Base-by-base conservation (phyloP, 2,329 filamentous ascomycete species). In the Fusarium transvaalense region DNA sequence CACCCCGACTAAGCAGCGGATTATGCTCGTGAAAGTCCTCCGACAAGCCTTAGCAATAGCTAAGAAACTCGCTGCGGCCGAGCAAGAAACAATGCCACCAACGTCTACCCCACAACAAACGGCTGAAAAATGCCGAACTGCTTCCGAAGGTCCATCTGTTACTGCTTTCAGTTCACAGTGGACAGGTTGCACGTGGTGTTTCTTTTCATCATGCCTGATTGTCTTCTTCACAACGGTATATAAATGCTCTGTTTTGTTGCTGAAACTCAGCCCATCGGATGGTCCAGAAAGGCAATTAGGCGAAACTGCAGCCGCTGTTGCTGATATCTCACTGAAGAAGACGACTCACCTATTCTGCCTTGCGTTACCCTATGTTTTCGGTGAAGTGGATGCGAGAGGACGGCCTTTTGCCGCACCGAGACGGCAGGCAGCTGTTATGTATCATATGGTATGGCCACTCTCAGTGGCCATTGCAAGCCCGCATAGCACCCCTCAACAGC, bases 361-460 rank as follows among this genome's bases (percentile, higher is more conserved):
- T 4, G 47, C 41, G 17, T 32, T 68, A 19, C 64, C 58, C 0
- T 68, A 45, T 29, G 12, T 67, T 4, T 59, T 67, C 21, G 64
- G 64, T 0, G 64, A 68, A 17, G 48, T 68, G 13, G 34, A 64
- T 14, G 35, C 29, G 6, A 34, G 32, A 9, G 64, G 64, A 13
- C 6, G 25, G 5, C 58, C 48, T 6, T 10, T 56, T 23, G 14
- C 45, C 3, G 35, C 21, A 25, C 63, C 63, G 3, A 31, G 58
- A 45, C 47, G 45, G 3, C 64, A 60, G 23, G 42, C 19, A 6
- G 64, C 39, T 14, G 14, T 56, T 29, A 67, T 68, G 64, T 68
- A 68, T 32, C 64, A 67, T 42, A 39, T 68, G 17, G 31, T 68
- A 5, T 68, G 64, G 64, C 64, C 64, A 2, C 58, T 68, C 0